phyloP scores from a whole-genome alignment of 768 basidiomycete species.

The Boletus rex-veris region DNA sequence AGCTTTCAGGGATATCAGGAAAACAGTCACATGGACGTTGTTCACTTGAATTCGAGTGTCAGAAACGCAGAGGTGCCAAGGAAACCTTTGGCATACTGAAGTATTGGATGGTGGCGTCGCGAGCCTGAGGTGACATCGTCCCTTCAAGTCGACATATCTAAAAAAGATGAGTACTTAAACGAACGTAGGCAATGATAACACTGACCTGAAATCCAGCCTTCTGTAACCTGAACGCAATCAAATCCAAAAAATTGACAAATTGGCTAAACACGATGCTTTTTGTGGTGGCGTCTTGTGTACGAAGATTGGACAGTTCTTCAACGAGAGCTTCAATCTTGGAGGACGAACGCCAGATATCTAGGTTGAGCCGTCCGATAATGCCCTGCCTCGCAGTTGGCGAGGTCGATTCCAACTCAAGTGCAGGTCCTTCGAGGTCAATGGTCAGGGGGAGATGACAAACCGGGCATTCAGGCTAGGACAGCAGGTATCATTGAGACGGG shows the following conservation, averaged over 20 bases:
- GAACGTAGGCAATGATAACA: slow-evolving; percentile 4
- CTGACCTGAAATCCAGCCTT: slow-evolving; percentile 85
- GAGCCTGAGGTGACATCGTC: slow-evolving; percentile 93
- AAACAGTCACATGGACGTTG: slow-evolving; percentile 93
- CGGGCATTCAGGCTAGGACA: slow-evolving; percentile 78
- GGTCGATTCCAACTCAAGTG: slow-evolving; percentile 76
- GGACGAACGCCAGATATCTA: slow-evolving; percentile 91
- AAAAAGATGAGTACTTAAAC: neutral
- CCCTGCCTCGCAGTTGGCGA: slow-evolving; percentile 64
- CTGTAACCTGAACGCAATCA: slow-evolving; percentile 91
- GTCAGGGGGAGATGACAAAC: slow-evolving; percentile 91
- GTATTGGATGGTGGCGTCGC: slow-evolving; percentile 91
- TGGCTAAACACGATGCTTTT: slow-evolving; percentile 98
- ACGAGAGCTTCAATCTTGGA: slow-evolving; percentile 96
- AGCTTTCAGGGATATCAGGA: slow-evolving; percentile 93
- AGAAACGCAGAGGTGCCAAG: neutral
- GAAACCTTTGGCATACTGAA: slow-evolving; percentile 59
- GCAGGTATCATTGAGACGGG: neutral
- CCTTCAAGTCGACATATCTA: slow-evolving; percentile 94
- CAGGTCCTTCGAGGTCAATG: slow-evolving; percentile 93
- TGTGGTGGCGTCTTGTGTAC: slow-evolving; percentile 81
- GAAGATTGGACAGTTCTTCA: slow-evolving; percentile 86
- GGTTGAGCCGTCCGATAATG: slow-evolving; percentile 85
- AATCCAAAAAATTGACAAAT: slow-evolving; percentile 89
- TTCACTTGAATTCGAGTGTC: slow-evolving; percentile 56